Base-by-base conservation (phyloP, 2,329 filamentous ascomycete genomes). In the Acrocalymma vagum region DNA sequence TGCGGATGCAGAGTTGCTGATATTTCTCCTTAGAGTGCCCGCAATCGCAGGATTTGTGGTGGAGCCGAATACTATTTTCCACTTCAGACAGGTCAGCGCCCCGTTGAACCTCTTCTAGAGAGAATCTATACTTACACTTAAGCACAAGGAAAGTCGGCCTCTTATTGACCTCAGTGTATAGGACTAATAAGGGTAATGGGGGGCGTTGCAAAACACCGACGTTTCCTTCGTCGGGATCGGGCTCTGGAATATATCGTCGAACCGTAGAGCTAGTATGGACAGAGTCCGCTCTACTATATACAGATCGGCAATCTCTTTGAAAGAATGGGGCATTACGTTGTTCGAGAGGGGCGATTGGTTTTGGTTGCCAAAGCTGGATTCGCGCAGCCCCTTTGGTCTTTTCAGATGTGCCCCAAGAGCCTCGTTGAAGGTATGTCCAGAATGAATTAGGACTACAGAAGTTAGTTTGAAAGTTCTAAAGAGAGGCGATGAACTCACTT, bases 341-440 rank as follows among this genome's bases (percentile, higher is more conserved):
- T 16, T 27, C 20, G 7, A 15, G 11, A 3, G n/a, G 6, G 5
- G 22, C 15, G 15, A 36, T 21, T 10, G 32, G 16, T 13, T 36
- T 36, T 36, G 32, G 22, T 26, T 36, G 32, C 32, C 32, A 36
- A 11, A 36, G 25, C n/a, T 36, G 32, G 24, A 36, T 18, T 16
- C 32, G 32, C 16, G 22, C 32, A 16, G 18, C 7, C 10, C 32
- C 32, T 26, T 36, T 21, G 6, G 20, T 20, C 24, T 36, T 36
- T 13, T 36, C 32, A 7, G 32, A 26, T 36, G 22, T 5, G n/a
- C 21, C 22, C 32, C 32, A 36, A 20, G 32, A 36, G 4, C 11
- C 20, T 16, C 22, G 20, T 26, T 15, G 32, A 10, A 26, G 32
- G 13, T 26, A 15, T 10, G 3, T 24, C 32, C 32, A 36, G 6